Evolutionary conservation across 169 alveolate species (phyloP).

Genomic region (Theileria equi): DNA sequence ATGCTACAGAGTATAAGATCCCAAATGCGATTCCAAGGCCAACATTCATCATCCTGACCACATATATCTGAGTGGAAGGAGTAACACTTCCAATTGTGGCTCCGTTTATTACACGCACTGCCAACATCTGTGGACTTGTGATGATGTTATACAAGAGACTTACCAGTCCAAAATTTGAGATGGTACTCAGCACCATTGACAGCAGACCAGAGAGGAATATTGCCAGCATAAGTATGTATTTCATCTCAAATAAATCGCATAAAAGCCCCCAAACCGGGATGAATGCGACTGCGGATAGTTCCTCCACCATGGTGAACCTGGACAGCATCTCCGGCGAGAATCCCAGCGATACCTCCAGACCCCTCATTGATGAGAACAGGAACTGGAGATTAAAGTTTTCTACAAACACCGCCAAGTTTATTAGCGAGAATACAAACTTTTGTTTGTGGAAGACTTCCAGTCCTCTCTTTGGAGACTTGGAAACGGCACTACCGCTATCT

Average conservation of each 20-base stretch:
- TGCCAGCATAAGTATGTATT: conserved; percentile 81
- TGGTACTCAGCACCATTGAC: conserved; percentile 69
- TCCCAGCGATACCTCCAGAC: conserved; percentile 79
- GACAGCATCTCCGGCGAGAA: conserved; percentile 82
- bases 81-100: conserved; percentile 13
- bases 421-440: conserved; percentile 56
- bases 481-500: no score
- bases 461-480: no score
- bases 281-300: conserved; percentile 76
- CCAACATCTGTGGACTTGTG: conserved; percentile 2
- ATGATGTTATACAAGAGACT: background rate
- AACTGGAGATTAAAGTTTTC: conserved; percentile 86
- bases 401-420: conserved; percentile 79
- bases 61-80: conserved; percentile 16
- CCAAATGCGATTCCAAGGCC: conserved; percentile 22
- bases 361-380: conserved; percentile 84
- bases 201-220: conserved; percentile 81
- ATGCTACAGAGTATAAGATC: background rate
- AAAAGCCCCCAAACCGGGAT: conserved; percentile 87
- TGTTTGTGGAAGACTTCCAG: no score
- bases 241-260: conserved; percentile 78
- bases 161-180: conserved; percentile 21
- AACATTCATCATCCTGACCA: background rate
- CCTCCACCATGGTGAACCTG: conserved; percentile 79
- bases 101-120: conserved; percentile 29